Evolutionary conservation across 352 stramenopile species (phyloP).

Genomic region (Pythium insidiosum): DNA sequence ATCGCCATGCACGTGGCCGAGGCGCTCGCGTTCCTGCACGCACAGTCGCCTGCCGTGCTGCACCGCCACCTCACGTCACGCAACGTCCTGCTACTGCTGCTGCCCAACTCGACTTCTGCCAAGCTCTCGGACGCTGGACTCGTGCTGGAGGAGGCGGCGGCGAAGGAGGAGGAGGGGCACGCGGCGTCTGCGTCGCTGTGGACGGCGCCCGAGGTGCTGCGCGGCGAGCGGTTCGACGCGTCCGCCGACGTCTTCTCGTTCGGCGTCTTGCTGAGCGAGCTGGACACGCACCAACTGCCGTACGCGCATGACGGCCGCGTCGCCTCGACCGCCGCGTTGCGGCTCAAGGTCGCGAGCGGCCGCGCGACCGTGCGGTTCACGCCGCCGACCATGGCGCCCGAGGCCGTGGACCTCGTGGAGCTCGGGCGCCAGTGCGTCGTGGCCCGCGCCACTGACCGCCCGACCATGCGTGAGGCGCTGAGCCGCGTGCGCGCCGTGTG

Average conservation of each 20-base stretch:
- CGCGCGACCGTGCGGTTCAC: too few species aligned
- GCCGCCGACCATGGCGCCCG: too few species aligned
- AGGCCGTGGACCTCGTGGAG: too few species aligned
- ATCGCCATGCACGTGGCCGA: too few species aligned
- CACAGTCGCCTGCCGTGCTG: not conserved
- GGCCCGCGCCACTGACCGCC: too few species aligned
- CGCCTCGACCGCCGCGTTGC: too few species aligned
- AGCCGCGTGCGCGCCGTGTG: too few species aligned
- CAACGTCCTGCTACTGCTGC: not conserved
- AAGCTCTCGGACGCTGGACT: constrained; percentile 9
- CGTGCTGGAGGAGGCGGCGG: too few species aligned
- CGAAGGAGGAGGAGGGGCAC: constrained; percentile 3
- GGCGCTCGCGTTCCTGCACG: constrained; percentile 5
- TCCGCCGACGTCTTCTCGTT: constrained; percentile 14
- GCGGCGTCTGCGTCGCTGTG: constrained; percentile 2
- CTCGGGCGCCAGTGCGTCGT: too few species aligned
- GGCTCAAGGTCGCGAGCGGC: too few species aligned
- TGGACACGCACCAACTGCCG: too few species aligned
- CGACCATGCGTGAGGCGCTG: too few species aligned
- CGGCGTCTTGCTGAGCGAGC: constrained; percentile 21
- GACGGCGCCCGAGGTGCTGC: constrained; percentile 8
- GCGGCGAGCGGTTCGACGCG: not conserved
- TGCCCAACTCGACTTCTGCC: not conserved
- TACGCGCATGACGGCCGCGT: constrained; percentile 9
- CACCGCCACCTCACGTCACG: not conserved